These are phyloP conservation scores for Prillingera fragicola DNA, from an alignment of 1,284 basidiomycete genomes.

Conservation along the genomic window DNA sequence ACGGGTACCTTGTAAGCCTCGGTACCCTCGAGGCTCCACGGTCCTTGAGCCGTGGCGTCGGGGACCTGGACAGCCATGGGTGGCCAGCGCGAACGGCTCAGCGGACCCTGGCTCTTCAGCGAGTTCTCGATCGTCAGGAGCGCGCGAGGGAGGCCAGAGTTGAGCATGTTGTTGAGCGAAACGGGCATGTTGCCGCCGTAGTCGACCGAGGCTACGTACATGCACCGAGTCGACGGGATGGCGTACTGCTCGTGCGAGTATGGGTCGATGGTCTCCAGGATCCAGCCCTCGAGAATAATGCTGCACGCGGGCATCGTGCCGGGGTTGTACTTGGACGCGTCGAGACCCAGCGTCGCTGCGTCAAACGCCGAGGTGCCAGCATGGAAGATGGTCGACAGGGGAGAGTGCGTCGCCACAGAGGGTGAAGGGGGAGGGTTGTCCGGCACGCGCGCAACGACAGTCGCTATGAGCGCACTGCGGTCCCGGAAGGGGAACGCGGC, in stretches of 20 bases:
- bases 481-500: constrained; percentile 87
- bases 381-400: constrained; percentile 59
- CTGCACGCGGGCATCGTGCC: constrained; percentile 69
- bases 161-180: constrained; percentile 82
- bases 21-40: constrained; percentile 36
- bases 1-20: constrained; percentile 30
- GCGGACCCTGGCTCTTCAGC: constrained; percentile 56
- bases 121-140: constrained; percentile 66
- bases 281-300: constrained; percentile 89
- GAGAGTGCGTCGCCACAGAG: constrained; percentile 44
- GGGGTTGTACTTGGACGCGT: constrained; percentile 69
- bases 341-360: constrained; percentile 55
- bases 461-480: constrained; percentile 77
- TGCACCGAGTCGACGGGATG: constrained; percentile 90
- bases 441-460: constrained; percentile 61
- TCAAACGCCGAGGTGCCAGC: constrained; percentile 69
- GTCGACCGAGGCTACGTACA: constrained; percentile 80
- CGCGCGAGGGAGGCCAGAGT: constrained; percentile 62
- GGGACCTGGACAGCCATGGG: constrained; percentile 42
- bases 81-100: constrained; percentile 64
- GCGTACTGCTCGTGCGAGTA: constrained; percentile 92
- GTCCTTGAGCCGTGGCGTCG: constrained; percentile 21
- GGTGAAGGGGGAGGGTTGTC: constrained; percentile 49
- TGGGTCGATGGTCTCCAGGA: constrained; percentile 92
- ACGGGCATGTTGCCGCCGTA: constrained; percentile 81